Evolutionary conservation across 805 yeast species (phyloP).

Genomic region (Zygosaccharomyces kombuchaensis): DNA sequence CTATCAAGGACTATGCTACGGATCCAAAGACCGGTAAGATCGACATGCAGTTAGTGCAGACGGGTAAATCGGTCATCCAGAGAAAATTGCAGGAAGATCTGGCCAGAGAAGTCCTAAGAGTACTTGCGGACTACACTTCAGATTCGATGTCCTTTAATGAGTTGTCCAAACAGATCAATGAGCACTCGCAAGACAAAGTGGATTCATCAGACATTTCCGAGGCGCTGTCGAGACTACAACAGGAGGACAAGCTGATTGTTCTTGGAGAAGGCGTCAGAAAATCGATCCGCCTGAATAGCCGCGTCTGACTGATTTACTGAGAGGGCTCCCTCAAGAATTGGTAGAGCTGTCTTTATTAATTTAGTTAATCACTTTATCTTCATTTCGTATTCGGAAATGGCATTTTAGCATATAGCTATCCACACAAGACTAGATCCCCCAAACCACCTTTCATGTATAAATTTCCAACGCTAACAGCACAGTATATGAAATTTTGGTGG

Average conservation of each 20-base stretch:
- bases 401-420: too few relatives aligned
- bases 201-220: conserved; percentile 70
- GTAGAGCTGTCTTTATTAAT: too few relatives aligned
- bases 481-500: too few relatives aligned
- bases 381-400: too few relatives aligned
- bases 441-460: too few relatives aligned
- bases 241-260: conserved; percentile 64
- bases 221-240: conserved; percentile 59
- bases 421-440: too few relatives aligned
- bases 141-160: conserved; percentile 55
- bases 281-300: conserved; percentile 42
- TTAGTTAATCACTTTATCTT: too few relatives aligned
- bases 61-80: conserved; percentile 89
- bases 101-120: conserved; percentile 51
- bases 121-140: conserved; percentile 47
- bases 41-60: conserved; percentile 95
- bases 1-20: conserved; percentile 96
- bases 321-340: too few relatives aligned
- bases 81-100: conserved; percentile 72
- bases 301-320: conserved; percentile 17
- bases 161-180: conserved; percentile 58
- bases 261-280: conserved; percentile 71
- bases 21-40: conserved; percentile 96
- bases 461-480: too few relatives aligned
- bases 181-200: conserved; percentile 51